A percentile compares a stretch with the other conserved stretches of the same genome.
Evolutionary conservation across 371 early-diverging fungal species (phyloP).

Genomic region (Mucor sp.): DNA sequence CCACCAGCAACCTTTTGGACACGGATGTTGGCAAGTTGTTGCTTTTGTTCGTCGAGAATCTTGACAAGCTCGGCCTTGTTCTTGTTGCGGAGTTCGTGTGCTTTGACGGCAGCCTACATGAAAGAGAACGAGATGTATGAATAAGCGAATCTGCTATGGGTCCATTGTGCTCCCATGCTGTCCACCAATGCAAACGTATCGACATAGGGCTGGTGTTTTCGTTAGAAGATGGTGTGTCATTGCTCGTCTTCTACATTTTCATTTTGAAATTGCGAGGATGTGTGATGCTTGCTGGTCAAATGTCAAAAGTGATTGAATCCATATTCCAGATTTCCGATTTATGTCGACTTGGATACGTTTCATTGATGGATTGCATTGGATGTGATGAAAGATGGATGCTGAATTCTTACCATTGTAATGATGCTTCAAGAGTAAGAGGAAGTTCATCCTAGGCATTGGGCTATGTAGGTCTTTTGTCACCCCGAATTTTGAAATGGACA

Average conservation of each 20-base stretch:
- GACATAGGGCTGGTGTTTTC: not conserved
- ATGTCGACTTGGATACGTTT: not conserved
- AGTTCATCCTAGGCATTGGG: not conserved
- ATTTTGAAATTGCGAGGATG: not conserved
- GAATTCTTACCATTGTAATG: slow-evolving; percentile 17
- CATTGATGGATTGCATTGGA: slow-evolving; percentile 14
- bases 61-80: slow-evolving; percentile 88
- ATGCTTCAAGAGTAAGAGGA: slow-evolving; percentile 27
- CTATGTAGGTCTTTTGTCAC: slow-evolving; percentile 14
- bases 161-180: not conserved
- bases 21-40: slow-evolving; percentile 87
- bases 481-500: slow-evolving; percentile 6
- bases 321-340: not conserved
- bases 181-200: not conserved
- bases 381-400: not conserved
- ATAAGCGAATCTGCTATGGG: not conserved
- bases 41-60: slow-evolving; percentile 91
- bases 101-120: slow-evolving; percentile 79
- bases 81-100: slow-evolving; percentile 90
- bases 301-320: not conserved
- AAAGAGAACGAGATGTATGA: not conserved
- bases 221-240: not conserved
- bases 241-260: not conserved
- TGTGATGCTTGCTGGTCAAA: not conserved
- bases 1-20: slow-evolving; percentile 91